A percentile compares a stretch with the other conserved stretches of the same genome.
phyloP scores from a whole-genome alignment of 352 stramenopile species.

The Pythium sukuiense region DNA sequence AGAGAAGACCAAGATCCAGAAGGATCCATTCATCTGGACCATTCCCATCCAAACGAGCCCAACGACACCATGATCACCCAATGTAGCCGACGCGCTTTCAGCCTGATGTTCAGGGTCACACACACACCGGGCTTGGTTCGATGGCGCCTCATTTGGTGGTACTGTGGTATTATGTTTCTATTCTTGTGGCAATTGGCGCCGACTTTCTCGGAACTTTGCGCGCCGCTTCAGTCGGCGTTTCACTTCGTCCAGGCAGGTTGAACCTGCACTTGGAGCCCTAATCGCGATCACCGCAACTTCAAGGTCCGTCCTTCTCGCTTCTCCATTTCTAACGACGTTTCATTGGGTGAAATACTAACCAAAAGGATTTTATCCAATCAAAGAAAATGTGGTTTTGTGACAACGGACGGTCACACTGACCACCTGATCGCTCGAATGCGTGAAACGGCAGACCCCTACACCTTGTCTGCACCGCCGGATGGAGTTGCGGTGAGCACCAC shows the following conservation, averaged over 20 bases:
- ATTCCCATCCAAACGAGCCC: background rate
- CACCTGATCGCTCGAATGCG: slow-evolving; percentile 9
- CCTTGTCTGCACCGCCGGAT: background rate
- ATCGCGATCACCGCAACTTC: slow-evolving; percentile 13
- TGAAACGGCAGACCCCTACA: slow-evolving; percentile 18
- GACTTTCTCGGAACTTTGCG: background rate
- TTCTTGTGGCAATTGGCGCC: background rate
- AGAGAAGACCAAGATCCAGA: background rate
- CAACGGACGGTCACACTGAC: slow-evolving; percentile 27
- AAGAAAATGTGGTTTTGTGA: slow-evolving; percentile 13
- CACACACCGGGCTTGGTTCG: background rate
- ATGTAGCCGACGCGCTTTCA: background rate
- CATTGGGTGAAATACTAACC: slow-evolving; percentile 4
- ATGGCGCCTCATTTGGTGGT: background rate
- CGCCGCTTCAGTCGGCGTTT: background rate
- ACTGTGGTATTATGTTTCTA: background rate
- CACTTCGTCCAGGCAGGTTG: slow-evolving; percentile 2
- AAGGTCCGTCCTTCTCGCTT: slow-evolving; percentile 11
- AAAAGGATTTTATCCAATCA: slow-evolving; percentile 14
- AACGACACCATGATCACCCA: background rate
- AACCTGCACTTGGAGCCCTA: slow-evolving; percentile 14
- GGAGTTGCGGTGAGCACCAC: slow-evolving; percentile 9
- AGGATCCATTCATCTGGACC: background rate
- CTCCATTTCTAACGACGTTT: background rate
- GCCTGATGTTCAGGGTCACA: background rate